A percentile compares a stretch with the other conserved stretches of the same genome.
These are phyloP conservation scores for Neopestalotiopsis clavispora DNA, from an alignment of 2,329 filamentous ascomycete species.

Conservation along the genomic window DNA sequence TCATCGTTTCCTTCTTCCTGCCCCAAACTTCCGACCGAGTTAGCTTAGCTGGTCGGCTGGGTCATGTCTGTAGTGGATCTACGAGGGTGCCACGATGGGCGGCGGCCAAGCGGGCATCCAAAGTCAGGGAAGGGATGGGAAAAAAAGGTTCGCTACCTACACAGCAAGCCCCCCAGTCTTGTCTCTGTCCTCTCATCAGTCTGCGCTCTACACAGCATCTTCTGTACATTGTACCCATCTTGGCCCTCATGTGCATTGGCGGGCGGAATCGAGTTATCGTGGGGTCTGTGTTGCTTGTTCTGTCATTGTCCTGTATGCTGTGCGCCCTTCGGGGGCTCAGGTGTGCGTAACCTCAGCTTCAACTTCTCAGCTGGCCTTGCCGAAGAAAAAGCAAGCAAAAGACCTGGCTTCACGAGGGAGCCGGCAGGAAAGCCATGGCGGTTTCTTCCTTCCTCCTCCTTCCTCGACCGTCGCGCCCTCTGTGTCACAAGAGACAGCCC, in stretches of 20 bases:
- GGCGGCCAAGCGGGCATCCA: neutral
- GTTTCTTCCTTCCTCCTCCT: neutral
- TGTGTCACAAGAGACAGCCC: neutral
- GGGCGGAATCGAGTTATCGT: constrained; percentile 9
- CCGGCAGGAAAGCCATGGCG: constrained; percentile 5
- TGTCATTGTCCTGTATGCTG: neutral
- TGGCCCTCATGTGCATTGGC: neutral
- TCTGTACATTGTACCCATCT: neutral
- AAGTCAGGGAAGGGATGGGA: neutral
- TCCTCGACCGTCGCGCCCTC: neutral
- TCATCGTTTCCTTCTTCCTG: neutral
- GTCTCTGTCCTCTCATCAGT: too few relatives aligned
- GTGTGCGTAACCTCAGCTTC: constrained; percentile 12
- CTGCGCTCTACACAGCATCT: too few relatives aligned
- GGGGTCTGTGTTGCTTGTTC: neutral
- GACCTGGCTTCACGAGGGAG: constrained; percentile 3
- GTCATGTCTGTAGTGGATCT: constrained; percentile 2
- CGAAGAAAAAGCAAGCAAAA: neutral
- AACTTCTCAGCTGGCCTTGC: neutral
- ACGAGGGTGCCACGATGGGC: constrained; percentile 9
- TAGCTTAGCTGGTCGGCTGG: neutral
- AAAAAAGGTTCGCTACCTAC: constrained; percentile 1
- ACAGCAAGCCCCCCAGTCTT: neutral
- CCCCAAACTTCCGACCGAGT: neutral
- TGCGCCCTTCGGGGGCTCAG: constrained; percentile 3